phyloP scores from a whole-genome alignment of 164 flowering plant species.

The Tinospora cordifolia region DNA sequence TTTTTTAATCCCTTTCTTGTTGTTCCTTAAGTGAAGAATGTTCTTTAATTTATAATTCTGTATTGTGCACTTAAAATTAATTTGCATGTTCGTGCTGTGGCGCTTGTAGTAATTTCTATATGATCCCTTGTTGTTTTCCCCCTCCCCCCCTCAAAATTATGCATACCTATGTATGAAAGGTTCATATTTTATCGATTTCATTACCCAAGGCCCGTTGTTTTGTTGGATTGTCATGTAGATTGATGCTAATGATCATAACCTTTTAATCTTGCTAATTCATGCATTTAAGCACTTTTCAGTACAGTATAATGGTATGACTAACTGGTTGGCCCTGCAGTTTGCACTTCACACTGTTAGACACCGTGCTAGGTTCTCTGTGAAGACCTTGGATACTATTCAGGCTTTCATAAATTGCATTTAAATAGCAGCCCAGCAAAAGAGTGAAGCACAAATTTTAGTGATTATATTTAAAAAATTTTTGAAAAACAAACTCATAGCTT shows the following conservation, averaged over 20 bases:
- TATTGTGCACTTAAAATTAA: background rate
- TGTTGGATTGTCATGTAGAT: background rate
- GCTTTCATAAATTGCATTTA: no score
- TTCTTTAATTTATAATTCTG: background rate
- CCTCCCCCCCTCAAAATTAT: conserved; percentile 6
- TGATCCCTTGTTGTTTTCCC: conserved; percentile 14
- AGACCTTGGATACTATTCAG: no score
- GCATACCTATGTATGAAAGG: conserved; percentile 7
- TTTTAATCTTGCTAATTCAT: no score
- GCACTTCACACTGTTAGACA: no score
- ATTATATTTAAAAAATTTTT: no score
- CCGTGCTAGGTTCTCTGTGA: no score
- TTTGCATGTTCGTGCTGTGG: conserved; percentile 11
- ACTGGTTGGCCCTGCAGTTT: no score
- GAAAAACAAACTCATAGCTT: no score
- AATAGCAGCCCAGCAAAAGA: no score
- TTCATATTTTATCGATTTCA: background rate
- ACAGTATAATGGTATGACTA: no score
- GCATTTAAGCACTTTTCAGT: no score
- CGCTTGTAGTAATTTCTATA: conserved; percentile 6
- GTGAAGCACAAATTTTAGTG: no score
- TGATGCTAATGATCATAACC: background rate
- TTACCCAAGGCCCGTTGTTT: background rate
- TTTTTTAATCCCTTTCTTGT: background rate
- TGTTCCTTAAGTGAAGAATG: background rate